A percentile compares a stretch with the other conserved stretches of the same genome.
Evolutionary conservation across 139 green algal genomes (phyloP).

Genomic region (Gonium pectorale): DNA sequence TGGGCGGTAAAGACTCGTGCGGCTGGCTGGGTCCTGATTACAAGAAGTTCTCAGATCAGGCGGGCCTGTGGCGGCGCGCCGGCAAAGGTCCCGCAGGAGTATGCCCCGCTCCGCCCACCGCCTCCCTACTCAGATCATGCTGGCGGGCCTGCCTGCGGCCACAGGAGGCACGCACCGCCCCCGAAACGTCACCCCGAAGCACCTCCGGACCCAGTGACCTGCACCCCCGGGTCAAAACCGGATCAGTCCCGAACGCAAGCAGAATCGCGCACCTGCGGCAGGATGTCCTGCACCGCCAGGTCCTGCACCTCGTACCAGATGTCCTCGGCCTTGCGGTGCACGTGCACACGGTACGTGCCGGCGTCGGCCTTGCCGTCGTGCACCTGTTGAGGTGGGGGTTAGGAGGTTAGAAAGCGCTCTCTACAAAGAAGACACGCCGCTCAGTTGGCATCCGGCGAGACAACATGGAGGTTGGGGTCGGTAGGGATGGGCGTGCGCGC

Average conservation of each 20-base stretch:
- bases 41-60: neutral
- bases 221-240: no score
- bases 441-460: no score
- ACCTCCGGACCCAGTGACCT: neutral
- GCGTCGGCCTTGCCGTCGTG: conserved; percentile 75
- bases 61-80: neutral
- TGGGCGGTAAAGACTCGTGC: neutral
- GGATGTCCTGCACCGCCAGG: conserved; percentile 90
- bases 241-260: no score
- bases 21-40: neutral
- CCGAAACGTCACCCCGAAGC: neutral
- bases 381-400: conserved; percentile 21
- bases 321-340: conserved; percentile 79
- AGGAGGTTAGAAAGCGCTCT: no score
- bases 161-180: neutral
- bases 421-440: no score
- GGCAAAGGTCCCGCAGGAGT: neutral
- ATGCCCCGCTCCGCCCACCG: no score
- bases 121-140: neutral
- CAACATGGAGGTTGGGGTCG: no score
- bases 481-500: no score
- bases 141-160: neutral
- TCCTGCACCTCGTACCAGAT: conserved; percentile 96
- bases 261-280: conserved; percentile 93
- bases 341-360: conserved; percentile 80